Conservation (phyloP, 305 asterid genomes). For the Rubia balearica region DNA sequence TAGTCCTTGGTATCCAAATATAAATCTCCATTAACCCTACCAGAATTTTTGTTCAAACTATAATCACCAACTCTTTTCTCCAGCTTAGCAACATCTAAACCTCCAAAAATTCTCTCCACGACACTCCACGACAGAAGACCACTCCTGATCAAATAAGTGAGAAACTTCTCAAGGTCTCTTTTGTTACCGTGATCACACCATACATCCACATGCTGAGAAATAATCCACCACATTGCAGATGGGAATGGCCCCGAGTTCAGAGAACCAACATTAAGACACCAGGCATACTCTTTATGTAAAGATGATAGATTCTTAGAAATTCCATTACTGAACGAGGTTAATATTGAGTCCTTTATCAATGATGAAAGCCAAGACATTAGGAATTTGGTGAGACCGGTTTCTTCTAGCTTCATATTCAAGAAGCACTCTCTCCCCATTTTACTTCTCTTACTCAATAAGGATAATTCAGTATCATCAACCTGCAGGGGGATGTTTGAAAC, state of each 20-base stretch:
- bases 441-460: slow-evolving; percentile 38
- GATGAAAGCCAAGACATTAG: slow-evolving; percentile 42
- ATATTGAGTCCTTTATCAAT: slow-evolving; percentile 32
- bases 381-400: slow-evolving; percentile 48
- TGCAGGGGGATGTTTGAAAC: slow-evolving; percentile 48
- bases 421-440: slow-evolving; percentile 43
- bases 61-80: too few relatives aligned
- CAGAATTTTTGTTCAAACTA: too few relatives aligned
- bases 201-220: slow-evolving; percentile 63
- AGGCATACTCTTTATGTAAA: slow-evolving; percentile 29
- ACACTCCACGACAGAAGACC: slow-evolving; percentile 29
- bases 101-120: too few relatives aligned
- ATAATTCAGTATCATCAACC: slow-evolving; percentile 39
- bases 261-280: slow-evolving; percentile 46
- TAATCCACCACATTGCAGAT: slow-evolving; percentile 49
- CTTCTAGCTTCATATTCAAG: slow-evolving; percentile 53
- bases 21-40: too few relatives aligned
- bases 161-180: slow-evolving; percentile 59
- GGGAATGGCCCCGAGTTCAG: slow-evolving; percentile 48
- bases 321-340: slow-evolving; percentile 27
- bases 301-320: slow-evolving; percentile 21
- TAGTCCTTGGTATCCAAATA: too few relatives aligned
- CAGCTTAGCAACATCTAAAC: too few relatives aligned
- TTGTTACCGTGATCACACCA: slow-evolving; percentile 75
- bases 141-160: slow-evolving; percentile 40